Evolutionary conservation across 768 basidiomycete genomes (phyloP).

Genomic region (Phaffia tasmanica): DNA sequence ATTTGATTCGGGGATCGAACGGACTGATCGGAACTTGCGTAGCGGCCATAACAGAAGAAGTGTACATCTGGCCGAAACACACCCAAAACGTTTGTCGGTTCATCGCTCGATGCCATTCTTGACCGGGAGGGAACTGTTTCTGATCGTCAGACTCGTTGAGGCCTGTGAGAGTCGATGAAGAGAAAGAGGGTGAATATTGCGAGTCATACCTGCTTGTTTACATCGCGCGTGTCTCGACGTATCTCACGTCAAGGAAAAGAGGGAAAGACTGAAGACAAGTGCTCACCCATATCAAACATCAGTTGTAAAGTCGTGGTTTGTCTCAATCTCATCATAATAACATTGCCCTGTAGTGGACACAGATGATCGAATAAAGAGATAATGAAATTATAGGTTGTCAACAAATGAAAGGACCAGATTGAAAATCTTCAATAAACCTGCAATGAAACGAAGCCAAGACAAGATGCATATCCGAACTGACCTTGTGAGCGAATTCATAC

Average conservation of each 20-base stretch:
- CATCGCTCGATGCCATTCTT: constrained; percentile 21
- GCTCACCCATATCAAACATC: too few relatives aligned
- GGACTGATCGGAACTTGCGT: constrained; percentile 10
- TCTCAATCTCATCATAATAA: constrained; percentile 1
- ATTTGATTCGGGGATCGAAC: constrained; percentile 20
- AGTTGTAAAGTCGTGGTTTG: background rate
- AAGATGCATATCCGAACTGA: too few relatives aligned
- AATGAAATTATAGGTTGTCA: too few relatives aligned
- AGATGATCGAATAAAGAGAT: too few relatives aligned
- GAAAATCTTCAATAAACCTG: too few relatives aligned
- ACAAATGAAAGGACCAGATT: too few relatives aligned
- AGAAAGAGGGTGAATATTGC: constrained; percentile 8
- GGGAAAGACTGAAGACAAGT: background rate
- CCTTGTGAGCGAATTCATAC: constrained; percentile 18
- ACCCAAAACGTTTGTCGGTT: constrained; percentile 23
- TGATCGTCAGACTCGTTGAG: constrained; percentile 9
- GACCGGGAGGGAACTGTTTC: background rate
- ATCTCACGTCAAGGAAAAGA: background rate
- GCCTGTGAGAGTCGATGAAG: constrained; percentile 11
- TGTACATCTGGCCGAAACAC: constrained; percentile 9
- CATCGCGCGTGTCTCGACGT: background rate
- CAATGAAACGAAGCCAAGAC: too few relatives aligned
- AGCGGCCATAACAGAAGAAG: constrained; percentile 10
- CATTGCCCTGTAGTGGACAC: background rate
- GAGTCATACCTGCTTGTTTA: background rate